These are phyloP conservation scores for Chlorella sp. DNA, from an alignment of 139 green algal species.

Conservation along the genomic window DNA sequence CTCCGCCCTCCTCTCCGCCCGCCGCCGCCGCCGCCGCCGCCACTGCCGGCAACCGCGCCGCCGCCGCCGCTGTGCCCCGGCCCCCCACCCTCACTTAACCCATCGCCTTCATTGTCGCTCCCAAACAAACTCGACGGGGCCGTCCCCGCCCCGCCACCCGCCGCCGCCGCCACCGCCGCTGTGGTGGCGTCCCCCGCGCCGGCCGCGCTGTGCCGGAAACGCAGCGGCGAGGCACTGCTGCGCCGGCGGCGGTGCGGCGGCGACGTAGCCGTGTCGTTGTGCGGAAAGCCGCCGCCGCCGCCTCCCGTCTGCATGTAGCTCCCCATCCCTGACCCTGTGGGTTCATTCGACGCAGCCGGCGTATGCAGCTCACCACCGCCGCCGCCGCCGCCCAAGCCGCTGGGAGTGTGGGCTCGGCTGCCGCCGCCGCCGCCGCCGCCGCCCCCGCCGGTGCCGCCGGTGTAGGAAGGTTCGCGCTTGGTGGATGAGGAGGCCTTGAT, in stretches of 20 bases:
- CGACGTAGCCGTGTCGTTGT: slow-evolving; percentile 6
- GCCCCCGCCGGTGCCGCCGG: background rate
- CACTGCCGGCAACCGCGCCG: background rate
- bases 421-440: background rate
- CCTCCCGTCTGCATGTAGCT: background rate
- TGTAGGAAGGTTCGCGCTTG: background rate
- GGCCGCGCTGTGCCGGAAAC: background rate
- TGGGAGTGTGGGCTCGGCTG: background rate
- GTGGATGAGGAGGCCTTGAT: background rate
- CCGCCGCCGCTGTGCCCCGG: background rate
- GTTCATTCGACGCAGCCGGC: background rate
- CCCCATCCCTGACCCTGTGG: background rate
- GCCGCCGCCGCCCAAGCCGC: background rate
- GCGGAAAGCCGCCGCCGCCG: too few relatives aligned
- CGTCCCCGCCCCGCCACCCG: background rate
- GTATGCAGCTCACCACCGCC: background rate
- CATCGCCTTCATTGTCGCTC: background rate
- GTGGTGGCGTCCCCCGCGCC: background rate
- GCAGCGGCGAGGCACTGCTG: slow-evolving; percentile 3
- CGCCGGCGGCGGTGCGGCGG: slow-evolving; percentile 4
- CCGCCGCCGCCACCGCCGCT: too few relatives aligned
- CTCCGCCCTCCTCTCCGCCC: background rate
- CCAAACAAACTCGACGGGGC: too few relatives aligned
- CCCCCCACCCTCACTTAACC: background rate
- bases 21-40: too few relatives aligned